A percentile compares a stretch with the other conserved stretches of the same genome.
These are phyloP conservation scores for Inga oerstediana DNA, from an alignment of 306 rosid species.

Conservation along the genomic window DNA sequence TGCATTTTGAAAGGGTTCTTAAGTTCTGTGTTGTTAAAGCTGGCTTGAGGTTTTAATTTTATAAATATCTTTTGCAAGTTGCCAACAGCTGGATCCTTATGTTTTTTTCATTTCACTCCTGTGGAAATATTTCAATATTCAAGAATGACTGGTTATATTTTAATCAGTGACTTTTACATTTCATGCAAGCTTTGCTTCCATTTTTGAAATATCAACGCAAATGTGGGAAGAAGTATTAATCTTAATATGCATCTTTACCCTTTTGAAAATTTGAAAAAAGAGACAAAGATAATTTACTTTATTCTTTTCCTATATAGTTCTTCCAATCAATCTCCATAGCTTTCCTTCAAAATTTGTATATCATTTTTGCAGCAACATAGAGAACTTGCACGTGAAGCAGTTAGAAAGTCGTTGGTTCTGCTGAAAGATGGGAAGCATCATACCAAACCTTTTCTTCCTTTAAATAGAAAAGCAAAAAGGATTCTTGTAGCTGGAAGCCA, in stretches of 20 bases:
- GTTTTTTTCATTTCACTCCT: background rate
- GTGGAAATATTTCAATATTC: background rate
- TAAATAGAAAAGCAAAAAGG: conserved; percentile 65
- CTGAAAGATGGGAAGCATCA: conserved; percentile 77
- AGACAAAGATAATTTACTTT: background rate
- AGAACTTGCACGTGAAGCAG: conserved; percentile 87
- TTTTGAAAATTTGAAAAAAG: background rate
- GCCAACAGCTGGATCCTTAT: too few relatives aligned
- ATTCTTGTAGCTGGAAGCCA: conserved; percentile 83
- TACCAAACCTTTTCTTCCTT: conserved; percentile 70
- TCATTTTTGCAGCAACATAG: conserved; percentile 64
- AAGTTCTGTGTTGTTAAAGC: background rate
- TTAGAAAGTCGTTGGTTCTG: conserved; percentile 82
- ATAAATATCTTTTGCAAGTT: background rate
- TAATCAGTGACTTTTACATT: background rate
- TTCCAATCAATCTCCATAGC: background rate
- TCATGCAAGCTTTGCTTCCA: background rate
- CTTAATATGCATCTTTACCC: background rate
- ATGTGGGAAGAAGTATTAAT: background rate
- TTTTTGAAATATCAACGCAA: background rate
- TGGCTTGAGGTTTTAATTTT: background rate
- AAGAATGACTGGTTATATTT: background rate
- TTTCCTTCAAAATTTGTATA: conserved; percentile 2
- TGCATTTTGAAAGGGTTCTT: background rate
- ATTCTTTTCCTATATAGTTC: background rate